phyloP scores from a whole-genome alignment of 2,329 filamentous ascomycete species.

The Microdochium trichocladiopsis region DNA sequence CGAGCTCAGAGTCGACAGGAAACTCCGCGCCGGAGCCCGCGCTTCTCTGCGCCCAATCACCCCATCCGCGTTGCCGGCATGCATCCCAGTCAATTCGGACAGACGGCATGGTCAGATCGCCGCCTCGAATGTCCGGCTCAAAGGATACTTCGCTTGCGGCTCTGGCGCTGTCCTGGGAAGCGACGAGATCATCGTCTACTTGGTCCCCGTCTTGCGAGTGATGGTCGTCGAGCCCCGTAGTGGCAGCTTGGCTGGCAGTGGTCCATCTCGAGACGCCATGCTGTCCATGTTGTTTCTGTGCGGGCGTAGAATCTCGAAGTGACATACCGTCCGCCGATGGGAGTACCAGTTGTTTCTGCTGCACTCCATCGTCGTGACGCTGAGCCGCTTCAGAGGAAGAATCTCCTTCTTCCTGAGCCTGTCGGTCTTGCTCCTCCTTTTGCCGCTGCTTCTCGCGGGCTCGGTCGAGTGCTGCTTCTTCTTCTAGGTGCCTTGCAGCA shows the following conservation, averaged over 20 bases:
- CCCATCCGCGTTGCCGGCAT: neutral
- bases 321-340: too few relatives aligned
- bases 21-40: conserved; percentile 5
- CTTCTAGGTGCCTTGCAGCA: neutral
- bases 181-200: too few relatives aligned
- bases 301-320: too few relatives aligned
- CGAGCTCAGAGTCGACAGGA: conserved; percentile 1
- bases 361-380: too few relatives aligned
- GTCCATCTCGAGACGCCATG: too few relatives aligned
- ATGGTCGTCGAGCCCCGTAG: too few relatives aligned
- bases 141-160: too few relatives aligned
- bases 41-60: neutral
- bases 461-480: neutral
- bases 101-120: neutral
- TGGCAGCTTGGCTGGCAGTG: too few relatives aligned
- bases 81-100: neutral
- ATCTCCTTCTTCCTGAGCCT: neutral
- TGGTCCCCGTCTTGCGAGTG: too few relatives aligned
- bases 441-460: neutral
- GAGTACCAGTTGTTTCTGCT: too few relatives aligned
- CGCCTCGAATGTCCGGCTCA: neutral
- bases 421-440: neutral
- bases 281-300: too few relatives aligned
- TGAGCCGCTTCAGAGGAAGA: neutral
- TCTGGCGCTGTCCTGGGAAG: too few relatives aligned